Evolutionary conservation across 2,329 filamentous ascomycete species (phyloP).

Genomic region (Trichoderma sp.): DNA sequence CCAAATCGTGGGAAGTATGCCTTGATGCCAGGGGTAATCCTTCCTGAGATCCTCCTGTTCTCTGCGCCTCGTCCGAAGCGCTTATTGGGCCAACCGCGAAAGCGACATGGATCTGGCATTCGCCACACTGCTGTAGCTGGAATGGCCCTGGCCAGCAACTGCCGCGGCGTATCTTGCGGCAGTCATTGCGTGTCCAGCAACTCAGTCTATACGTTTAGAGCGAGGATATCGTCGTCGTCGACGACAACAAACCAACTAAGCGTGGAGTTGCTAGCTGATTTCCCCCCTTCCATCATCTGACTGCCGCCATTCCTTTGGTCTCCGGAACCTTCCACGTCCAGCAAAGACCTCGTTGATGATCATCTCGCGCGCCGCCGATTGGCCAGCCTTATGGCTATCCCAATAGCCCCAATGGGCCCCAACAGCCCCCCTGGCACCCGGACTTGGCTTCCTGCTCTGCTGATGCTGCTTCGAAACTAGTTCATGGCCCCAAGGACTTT

Average conservation of each 20-base stretch:
- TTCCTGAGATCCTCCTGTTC: constrained; percentile 21
- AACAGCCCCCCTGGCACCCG: background rate
- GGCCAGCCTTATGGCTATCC: constrained; percentile 14
- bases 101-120: constrained; percentile 16
- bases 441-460: constrained; percentile 9
- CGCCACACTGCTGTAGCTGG: constrained; percentile 11
- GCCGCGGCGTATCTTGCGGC: constrained; percentile 1
- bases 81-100: constrained; percentile 23
- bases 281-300: background rate
- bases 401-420: background rate
- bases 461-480: constrained; percentile 4
- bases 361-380: background rate
- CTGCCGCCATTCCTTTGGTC: background rate
- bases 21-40: constrained; percentile 24
- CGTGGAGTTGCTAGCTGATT: background rate
- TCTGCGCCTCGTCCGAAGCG: constrained; percentile 22
- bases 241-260: background rate
- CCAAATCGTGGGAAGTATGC: constrained; percentile 14
- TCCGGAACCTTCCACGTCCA: background rate
- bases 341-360: background rate
- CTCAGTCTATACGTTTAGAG: background rate
- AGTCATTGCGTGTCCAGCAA: background rate
- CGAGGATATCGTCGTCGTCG: background rate
- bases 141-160: constrained; percentile 4
- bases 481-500: background rate